Evolutionary conservation across 352 stramenopile genomes (phyloP), one percentile per base, ranked within the genome.

Genomic region (Hyaloperonospora arabidopsidis): DNA sequence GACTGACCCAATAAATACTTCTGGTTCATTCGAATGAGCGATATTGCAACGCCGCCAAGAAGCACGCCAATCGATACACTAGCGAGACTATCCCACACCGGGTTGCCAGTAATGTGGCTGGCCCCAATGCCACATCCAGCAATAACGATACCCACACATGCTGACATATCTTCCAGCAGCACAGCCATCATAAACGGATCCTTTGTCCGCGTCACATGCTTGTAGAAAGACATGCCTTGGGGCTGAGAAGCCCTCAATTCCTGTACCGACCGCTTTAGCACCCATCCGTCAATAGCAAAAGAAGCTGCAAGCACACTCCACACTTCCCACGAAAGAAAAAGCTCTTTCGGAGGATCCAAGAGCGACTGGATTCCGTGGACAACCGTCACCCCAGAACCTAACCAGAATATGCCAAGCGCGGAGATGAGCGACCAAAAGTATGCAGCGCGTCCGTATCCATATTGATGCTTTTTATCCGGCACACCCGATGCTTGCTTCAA

Each of bases 391-490:
- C 95, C 96, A 11, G 94, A 93, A 28, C 96, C 96, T 28, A 98
- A 71, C 81, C 96, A 98, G 54, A 99, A 98, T 29, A 97, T 98
- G 11, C 95, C 95, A n/a, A 99, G 70, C 41, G 96, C 96, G 8
- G 86, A 97, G 18, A 99, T 97, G 19, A 99, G 79, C 57, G 92
- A 97, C 96, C 96, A 99, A 70, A 99, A 98, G 80, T 98, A 99
- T 44, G 97, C 88, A 7, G 84, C 89, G 54, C 96, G 97, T 28
- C 95, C 96, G 69, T 98, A 99, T 41, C 95, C 96, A 67, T 98
- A 98, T 54, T 97, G 96, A 70, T 98, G 95, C 34, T 85, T 81
- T 57, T 92, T 92, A 64, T 98, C 96, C 0, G 95, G 93, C 23
- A 85, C 79, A 38, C 84, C 84, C 2, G 79, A 76, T 2, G 84